A percentile compares a stretch with the other conserved stretches of the same genome.
Conservation (phyloP, 345 rosid species). For the Carallia pectinifolia region DNA sequence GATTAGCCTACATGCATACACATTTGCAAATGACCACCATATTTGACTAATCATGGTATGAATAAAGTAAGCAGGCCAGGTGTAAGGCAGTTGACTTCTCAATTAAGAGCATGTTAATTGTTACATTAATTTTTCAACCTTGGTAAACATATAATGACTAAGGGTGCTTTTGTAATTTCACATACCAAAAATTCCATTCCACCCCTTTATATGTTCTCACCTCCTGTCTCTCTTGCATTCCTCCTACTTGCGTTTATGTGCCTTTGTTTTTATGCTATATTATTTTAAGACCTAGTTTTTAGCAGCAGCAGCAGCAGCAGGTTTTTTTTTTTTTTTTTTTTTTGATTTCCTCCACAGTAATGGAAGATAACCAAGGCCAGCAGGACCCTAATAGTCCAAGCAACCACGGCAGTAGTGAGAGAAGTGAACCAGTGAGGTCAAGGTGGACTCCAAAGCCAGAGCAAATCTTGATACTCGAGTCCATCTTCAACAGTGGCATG, state of each 20-base stretch:
- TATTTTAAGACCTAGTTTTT: constrained; percentile 34
- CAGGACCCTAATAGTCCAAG: constrained; percentile 46
- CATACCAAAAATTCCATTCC: constrained; percentile 25
- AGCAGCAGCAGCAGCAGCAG: constrained; percentile 32
- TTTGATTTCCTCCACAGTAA: constrained; percentile 22
- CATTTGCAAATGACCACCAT: not conserved
- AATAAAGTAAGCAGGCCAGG: constrained; percentile 8
- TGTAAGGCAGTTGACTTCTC: constrained; percentile 17
- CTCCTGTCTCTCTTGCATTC: constrained; percentile 21
- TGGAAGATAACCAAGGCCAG: constrained; percentile 67
- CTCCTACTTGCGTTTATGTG: constrained; percentile 30
- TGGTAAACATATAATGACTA: constrained; percentile 13
- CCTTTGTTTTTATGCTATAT: constrained; percentile 19
- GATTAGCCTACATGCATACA: too few species aligned
- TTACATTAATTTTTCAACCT: not conserved
- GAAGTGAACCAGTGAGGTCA: constrained; percentile 79
- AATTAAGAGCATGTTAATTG: not conserved
- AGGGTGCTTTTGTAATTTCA: constrained; percentile 47
- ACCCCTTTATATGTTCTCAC: constrained; percentile 33
- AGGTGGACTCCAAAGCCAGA: constrained; percentile 99
- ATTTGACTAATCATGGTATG: not conserved
- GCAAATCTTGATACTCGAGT: constrained; percentile 95
- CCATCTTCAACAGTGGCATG: constrained; percentile 98
- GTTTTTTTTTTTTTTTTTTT: constrained; percentile 1
- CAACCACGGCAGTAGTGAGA: constrained; percentile 33